A percentile compares a stretch with the other conserved stretches of the same genome.
Evolutionary conservation across 2,329 filamentous ascomycete genomes (phyloP).

Genomic region (Madurella mycetomatis): DNA sequence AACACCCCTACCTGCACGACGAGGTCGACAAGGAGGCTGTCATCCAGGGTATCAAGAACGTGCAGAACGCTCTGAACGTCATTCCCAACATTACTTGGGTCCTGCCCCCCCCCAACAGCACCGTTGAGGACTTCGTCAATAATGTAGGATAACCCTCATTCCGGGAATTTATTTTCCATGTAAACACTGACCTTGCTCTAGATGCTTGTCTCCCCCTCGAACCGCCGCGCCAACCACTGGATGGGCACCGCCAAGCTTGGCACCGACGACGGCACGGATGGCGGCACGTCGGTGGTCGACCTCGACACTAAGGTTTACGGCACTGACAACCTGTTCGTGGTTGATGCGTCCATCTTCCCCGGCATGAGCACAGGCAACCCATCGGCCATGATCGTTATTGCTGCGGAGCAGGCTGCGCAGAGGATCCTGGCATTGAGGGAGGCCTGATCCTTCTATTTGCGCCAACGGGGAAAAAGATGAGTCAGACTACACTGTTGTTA

Average conservation of each 20-base stretch:
- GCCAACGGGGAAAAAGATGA: not conserved
- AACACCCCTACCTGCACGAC: constrained; percentile 56
- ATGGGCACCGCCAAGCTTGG: constrained; percentile 60
- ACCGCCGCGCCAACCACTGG: constrained; percentile 48
- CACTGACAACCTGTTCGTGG: constrained; percentile 63
- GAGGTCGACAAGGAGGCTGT: constrained; percentile 58
- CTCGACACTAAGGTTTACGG: constrained; percentile 60
- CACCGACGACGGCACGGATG: constrained; percentile 48
- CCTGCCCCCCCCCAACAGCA: constrained; percentile 48
- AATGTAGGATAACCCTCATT: constrained; percentile 35
- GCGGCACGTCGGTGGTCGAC: constrained; percentile 58
- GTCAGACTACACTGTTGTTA: not conserved
- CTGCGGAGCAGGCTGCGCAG: constrained; percentile 56
- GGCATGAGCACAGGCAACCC: constrained; percentile 67
- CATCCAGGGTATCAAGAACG: constrained; percentile 58
- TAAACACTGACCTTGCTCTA: constrained; percentile 28
- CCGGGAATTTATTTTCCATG: constrained; percentile 1
- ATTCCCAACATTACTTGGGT: constrained; percentile 54
- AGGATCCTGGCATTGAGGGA: constrained; percentile 42
- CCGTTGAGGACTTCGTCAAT: constrained; percentile 53
- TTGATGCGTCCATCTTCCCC: constrained; percentile 66
- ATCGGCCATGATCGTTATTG: constrained; percentile 59
- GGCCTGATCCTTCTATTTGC: not conserved
- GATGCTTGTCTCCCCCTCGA: constrained; percentile 38
- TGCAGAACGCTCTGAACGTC: constrained; percentile 50